Evolutionary conservation across 495 filamentous ascomycete species (phyloP), one percentile per base, ranked within the genome.

Genomic region (Rostrohypoxylon terebratum): DNA sequence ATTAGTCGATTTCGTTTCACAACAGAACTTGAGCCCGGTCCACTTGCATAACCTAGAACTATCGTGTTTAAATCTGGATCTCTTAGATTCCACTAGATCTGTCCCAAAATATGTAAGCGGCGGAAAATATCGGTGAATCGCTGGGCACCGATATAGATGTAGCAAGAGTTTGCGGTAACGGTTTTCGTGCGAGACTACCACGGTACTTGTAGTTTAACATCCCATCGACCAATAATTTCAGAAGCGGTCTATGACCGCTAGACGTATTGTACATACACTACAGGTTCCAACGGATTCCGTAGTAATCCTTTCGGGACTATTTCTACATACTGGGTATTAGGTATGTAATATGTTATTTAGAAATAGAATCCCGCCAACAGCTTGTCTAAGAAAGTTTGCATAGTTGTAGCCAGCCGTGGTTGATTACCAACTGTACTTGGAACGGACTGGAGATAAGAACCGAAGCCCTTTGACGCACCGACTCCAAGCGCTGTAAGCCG

Each of bases 321-420:
- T 28, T 28, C 28, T 28, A 28, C 28, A 5, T 28, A 28, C 28
- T 28, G 6, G 28, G 28, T 28, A 28, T n/a, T n/a, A n/a, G n/a
- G n/a, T n/a, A 44, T 44, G 40, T 44, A 16, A 3, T 44, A 44
- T 6, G 4, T 1, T 18, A 18, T 45, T 45, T 8, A 18, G 42
- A 45, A 45, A 45, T 45, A 45, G 42, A 45, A 45, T 45, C 42
- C 7, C 16, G 7, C 42, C 16, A 45, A 45, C 42, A 1, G 8
- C 8, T 45, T 18, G 20, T 50, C 23, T 50, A 7, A 11, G 48
- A 50, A 50, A 25, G 20, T 50, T 50, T 25, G 45, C n/a, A 60
- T 36, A 20, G 55, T 71, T 11, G 23, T 65, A 33, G 51, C 59
- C 31, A 71, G 68, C 54, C 68, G 68, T 36, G 55, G 68, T 28